A percentile compares a stretch with the other conserved stretches of the same genome.
Conservation (phyloP, 2,329 filamentous ascomycete species). For the Chaetomium strumarium region DNA sequence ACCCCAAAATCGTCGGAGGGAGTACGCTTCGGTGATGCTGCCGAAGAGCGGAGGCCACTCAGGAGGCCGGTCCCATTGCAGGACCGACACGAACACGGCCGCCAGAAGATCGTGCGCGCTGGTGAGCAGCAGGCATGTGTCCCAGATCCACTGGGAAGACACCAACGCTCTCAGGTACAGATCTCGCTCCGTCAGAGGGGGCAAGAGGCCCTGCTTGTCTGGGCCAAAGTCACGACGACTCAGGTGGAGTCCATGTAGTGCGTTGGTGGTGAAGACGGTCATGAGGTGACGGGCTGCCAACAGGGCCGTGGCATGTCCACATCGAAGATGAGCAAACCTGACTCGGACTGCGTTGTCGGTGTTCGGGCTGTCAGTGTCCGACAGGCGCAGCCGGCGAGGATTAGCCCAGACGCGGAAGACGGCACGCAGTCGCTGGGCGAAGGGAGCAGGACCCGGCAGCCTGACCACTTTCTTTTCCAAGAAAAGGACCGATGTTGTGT, state of each 20-base stretch:
- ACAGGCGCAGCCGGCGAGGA: neutral
- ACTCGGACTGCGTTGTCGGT: neutral
- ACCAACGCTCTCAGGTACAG: neutral
- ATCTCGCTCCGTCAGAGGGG: neutral
- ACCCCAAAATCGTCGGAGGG: slow-evolving; percentile 24
- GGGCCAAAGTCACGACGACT: neutral
- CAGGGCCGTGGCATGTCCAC: neutral
- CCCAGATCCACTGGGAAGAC: slow-evolving; percentile 16
- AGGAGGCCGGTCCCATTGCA: slow-evolving; percentile 17
- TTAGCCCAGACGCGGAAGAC: neutral
- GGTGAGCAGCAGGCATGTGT: slow-evolving; percentile 14
- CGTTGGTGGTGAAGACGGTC: neutral
- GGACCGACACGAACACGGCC: slow-evolving; percentile 17
- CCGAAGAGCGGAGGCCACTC: slow-evolving; percentile 25
- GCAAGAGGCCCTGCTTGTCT: neutral
- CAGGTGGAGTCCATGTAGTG: neutral
- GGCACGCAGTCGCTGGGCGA: neutral
- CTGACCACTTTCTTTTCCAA: neutral
- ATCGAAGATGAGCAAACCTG: neutral
- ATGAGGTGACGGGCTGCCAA: neutral
- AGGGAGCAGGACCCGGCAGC: neutral
- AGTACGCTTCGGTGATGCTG: slow-evolving; percentile 14
- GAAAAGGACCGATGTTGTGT: neutral
- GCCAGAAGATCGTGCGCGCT: slow-evolving; percentile 15
- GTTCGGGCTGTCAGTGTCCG: neutral